Base-by-base conservation (phyloP, 208 protist species). In the Acanthamoeba sp. region DNA sequence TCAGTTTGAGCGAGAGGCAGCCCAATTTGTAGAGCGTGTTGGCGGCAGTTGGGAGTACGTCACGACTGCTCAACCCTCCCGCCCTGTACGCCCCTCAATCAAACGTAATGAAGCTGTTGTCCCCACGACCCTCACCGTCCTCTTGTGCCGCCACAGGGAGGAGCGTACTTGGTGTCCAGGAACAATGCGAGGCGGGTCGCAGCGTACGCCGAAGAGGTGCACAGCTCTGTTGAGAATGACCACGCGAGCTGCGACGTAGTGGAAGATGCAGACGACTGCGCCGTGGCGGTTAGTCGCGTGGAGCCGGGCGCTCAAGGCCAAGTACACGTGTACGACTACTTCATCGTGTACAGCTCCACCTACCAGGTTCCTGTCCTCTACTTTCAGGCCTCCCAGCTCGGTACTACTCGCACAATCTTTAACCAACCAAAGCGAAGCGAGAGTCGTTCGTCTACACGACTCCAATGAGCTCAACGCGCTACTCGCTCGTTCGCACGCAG, bases 351-450 rank as follows among this genome's bases (percentile, higher is more conserved):
- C 80, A 88, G 80, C 50, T 12, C 80, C 20, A 88, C 80, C 80
- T 88, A 88, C 48, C 80, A 62, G 40, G 80, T 88, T 2, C 80
- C 80, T 29, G 80, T 88, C 1, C 80, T 88, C 80, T 88, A 88
- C 80, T 88, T 88, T 29, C 36, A 38, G 40, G 80, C 80, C 50
- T 22, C 27, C 45, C 80, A 62, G 6, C 29, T 88, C 4, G 80
- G 80, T 88, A 78, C 69, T n/a, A n/a, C n/a, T n/a, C n/a, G n/a
- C n/a, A n/a, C n/a, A n/a, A n/a, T n/a, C n/a, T n/a, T n/a, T n/a
- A n/a, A n/a, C n/a, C n/a, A n/a, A n/a, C n/a, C n/a, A n/a, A n/a
- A n/a, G n/a, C n/a, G n/a, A n/a, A n/a, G n/a, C n/a, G n/a, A n/a
- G n/a, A n/a, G n/a, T n/a, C n/a, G n/a, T n/a, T n/a, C n/a, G n/a